Evolutionary conservation across 1,284 basidiomycete species (phyloP).

Genomic region (Malassezia japonica): DNA sequence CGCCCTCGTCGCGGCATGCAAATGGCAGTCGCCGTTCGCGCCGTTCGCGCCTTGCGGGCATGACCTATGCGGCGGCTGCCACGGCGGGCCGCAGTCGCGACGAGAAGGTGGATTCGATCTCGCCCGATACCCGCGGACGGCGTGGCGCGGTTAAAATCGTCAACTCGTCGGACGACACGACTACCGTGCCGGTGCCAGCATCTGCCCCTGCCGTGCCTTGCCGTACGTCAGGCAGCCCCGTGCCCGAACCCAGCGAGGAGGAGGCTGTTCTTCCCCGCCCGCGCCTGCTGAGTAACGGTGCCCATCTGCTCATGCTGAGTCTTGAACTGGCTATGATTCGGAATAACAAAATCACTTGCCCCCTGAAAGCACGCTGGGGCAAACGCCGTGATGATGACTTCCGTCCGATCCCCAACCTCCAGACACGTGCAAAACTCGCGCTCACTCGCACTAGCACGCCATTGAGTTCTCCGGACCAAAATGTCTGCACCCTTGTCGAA

Average conservation of each 20-base stretch:
- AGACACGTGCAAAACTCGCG: background rate
- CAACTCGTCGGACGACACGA: conserved; percentile 12
- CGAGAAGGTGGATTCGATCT: too few relatives aligned
- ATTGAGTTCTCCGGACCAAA: background rate
- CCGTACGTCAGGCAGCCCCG: too few relatives aligned
- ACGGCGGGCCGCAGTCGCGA: background rate
- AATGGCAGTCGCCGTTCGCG: background rate
- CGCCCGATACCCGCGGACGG: conserved; percentile 19
- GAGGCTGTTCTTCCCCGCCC: conserved; percentile 16
- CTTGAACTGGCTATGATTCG: conserved; percentile 46
- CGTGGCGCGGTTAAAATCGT: conserved; percentile 28
- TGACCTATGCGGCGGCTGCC: conserved; percentile 3
- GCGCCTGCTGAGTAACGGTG: conserved; percentile 36
- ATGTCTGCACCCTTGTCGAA: background rate
- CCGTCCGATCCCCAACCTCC: conserved; percentile 2
- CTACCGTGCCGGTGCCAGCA: background rate
- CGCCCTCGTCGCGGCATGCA: background rate
- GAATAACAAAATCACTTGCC: conserved; percentile 42
- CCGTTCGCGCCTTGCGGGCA: background rate
- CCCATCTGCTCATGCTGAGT: conserved; percentile 44
- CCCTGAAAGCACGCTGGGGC: conserved; percentile 43
- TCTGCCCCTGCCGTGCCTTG: background rate
- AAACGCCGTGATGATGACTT: conserved; percentile 36
- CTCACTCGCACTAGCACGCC: background rate
- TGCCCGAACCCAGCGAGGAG: background rate